These are phyloP conservation scores for Auricularia cornea DNA, from an alignment of 768 basidiomycete genomes.

Conservation along the genomic window DNA sequence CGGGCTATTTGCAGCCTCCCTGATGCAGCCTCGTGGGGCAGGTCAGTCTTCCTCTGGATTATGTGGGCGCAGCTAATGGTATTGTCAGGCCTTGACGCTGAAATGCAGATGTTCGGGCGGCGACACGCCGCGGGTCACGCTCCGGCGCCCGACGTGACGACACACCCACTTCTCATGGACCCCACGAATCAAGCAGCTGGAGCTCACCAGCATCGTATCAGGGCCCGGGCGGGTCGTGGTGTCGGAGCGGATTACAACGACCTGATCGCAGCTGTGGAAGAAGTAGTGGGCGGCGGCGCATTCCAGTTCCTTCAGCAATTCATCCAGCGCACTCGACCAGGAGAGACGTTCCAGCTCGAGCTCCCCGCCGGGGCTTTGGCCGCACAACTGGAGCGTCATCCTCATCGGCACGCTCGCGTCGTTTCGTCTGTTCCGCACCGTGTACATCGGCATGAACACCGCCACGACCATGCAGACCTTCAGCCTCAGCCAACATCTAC, in stretches of 20 bases:
- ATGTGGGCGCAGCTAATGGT: not conserved
- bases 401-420: conserved; percentile 41
- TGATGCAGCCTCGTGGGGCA: conserved; percentile 43
- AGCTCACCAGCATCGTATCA: conserved; percentile 49
- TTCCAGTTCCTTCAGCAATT: conserved; percentile 80
- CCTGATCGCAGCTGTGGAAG: conserved; percentile 68
- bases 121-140: conserved; percentile 43
- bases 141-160: conserved; percentile 58
- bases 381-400: conserved; percentile 38
- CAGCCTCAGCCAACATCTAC: conserved; percentile 75
- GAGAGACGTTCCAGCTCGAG: not conserved
- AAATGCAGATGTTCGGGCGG: conserved; percentile 50
- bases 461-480: conserved; percentile 50
- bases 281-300: conserved; percentile 73
- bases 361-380: not conserved
- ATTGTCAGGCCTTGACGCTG: conserved; percentile 29
- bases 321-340: conserved; percentile 37
- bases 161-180: conserved; percentile 77
- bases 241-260: conserved; percentile 38
- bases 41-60: conserved; percentile 8
- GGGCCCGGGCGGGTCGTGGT: conserved; percentile 29
- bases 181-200: conserved; percentile 34
- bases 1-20: conserved; percentile 31
- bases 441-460: not conserved
- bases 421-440: conserved; percentile 41